A percentile compares a stretch with the other conserved stretches of the same genome.
Conservation (phyloP, 2,329 filamentous ascomycete species). For the Aspergillus tanneri region DNA sequence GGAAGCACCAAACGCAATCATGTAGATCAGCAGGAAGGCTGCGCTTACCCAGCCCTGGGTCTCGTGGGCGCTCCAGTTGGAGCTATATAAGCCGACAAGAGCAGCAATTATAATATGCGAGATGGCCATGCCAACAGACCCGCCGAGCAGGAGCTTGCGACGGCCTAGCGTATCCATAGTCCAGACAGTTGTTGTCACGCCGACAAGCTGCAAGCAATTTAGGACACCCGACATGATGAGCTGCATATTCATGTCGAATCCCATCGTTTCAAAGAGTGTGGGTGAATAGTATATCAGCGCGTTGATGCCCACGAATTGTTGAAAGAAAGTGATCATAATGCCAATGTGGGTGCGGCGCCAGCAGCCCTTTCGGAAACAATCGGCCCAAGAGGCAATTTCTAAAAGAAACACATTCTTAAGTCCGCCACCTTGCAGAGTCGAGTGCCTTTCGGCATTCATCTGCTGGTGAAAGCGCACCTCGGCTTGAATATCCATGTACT, state of each 20-base stretch:
- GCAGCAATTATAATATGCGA: conserved; percentile 54
- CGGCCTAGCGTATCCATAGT: conserved; percentile 52
- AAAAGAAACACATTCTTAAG: conserved; percentile 43
- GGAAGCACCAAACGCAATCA: conserved; percentile 60
- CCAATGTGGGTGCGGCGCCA: conserved; percentile 54
- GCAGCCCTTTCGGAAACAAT: conserved; percentile 52
- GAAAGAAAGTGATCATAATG: conserved; percentile 57
- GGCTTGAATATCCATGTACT: conserved; percentile 52
- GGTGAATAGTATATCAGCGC: conserved; percentile 62
- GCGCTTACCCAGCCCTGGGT: conserved; percentile 57
- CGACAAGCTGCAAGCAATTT: conserved; percentile 53
- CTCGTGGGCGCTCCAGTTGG: conserved; percentile 52
- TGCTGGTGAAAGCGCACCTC: conserved; percentile 55
- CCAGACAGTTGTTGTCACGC: conserved; percentile 49
- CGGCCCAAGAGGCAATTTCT: conserved; percentile 51
- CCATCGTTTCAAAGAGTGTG: conserved; percentile 56
- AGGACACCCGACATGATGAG: conserved; percentile 54
- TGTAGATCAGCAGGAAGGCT: conserved; percentile 61
- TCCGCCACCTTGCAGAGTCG: conserved; percentile 35
- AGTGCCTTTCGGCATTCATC: conserved; percentile 43
- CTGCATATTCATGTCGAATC: conserved; percentile 46
- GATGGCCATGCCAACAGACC: conserved; percentile 48
- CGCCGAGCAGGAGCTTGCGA: conserved; percentile 47
- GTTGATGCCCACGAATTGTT: conserved; percentile 57
- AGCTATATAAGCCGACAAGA: conserved; percentile 54